Base-by-base conservation (phyloP, 306 rosid genomes). In the Hippophae rhamnoides region DNA sequence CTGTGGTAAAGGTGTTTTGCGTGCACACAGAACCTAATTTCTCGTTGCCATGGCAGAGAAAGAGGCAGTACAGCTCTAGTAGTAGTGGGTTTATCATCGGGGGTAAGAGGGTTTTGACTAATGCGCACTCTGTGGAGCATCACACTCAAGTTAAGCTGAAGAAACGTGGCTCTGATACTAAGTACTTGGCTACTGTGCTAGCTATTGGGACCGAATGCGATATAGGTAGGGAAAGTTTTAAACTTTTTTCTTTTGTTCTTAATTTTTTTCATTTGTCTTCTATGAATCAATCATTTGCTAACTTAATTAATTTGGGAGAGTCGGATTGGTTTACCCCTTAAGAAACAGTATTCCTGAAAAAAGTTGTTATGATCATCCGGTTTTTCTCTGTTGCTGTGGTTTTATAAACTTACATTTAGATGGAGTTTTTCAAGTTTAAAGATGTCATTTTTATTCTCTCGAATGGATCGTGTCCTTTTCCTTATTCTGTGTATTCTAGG, bases 151-250 rank as follows among this genome's bases (percentile, higher is more conserved):
- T 87, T 1, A 87, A 84, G 81, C 84, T 87, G 57, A 87, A 87
- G 82, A 87, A 87, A 60, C 93, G 89, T 47, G 95, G 95, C 56
- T 87, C 93, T 3, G 93, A 87, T 25, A 87, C 85, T 6, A 84
- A 87, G 72, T 87, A 79, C 80, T 76, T 87, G 80, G 95, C 93
- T 12, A 87, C 82, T 12, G 95, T 87, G 45, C 83, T 87, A 10
- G 93, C 93, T 52, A 84, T 87, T 61, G 95, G 95, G 57, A 87
- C 95, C 7, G 93, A 87, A 56, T 87, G 95, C 52, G 95, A 87
- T 65, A 84, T 87, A 13, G 80, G 80, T 75, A 71, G 43, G 69
- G 41, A 55, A 58, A 27, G 5, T 6, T 59, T 9, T 41, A 0
- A 6, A 6, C 2, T 57, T 25, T 43, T 52, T 27, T 14, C 6